These are phyloP conservation scores for Gnaphalium uliginosum DNA, from an alignment of 129 eudicot genomes.

Conservation along the genomic window DNA sequence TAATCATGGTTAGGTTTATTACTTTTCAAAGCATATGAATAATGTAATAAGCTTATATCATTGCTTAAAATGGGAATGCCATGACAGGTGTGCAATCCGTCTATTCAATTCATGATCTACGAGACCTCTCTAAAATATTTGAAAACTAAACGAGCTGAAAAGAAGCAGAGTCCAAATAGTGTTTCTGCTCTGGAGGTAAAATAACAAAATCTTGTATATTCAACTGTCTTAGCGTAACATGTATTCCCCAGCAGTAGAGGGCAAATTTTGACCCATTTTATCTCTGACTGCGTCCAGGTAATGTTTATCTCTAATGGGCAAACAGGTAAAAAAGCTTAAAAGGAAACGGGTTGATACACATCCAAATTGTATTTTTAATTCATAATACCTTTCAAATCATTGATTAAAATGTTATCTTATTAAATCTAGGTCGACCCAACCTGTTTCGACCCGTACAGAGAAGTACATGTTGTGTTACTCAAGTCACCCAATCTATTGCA, in stretches of 20 bases:
- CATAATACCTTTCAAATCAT: not conserved
- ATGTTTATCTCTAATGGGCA: not conserved
- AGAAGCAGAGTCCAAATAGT: slow-evolving; percentile 41
- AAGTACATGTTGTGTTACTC: not conserved
- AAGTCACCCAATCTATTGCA: slow-evolving; percentile 1
- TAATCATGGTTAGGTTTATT: slow-evolving; percentile 73
- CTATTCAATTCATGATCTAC: slow-evolving; percentile 95
- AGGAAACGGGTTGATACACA: not conserved
- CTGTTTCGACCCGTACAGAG: not conserved
- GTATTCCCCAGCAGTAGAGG: not conserved
- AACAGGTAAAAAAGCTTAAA: not conserved
- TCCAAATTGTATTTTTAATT: not conserved
- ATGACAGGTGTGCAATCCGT: slow-evolving; percentile 90
- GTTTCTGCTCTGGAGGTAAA: slow-evolving; percentile 79
- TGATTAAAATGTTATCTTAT: not conserved
- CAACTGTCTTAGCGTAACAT: not conserved
- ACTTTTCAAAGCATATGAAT: not conserved
- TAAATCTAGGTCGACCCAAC: not conserved
- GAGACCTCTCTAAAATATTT: slow-evolving; percentile 69
- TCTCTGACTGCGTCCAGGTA: not conserved
- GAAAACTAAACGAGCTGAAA: slow-evolving; percentile 61
- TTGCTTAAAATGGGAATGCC: slow-evolving; percentile 22
- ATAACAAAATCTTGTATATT: slow-evolving; percentile 21
- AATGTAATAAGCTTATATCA: slow-evolving; percentile 6
- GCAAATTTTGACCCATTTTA: not conserved